Percentiles rank a stretch among this genome's conserved stretches.
These are phyloP conservation scores for Primulina tabacum DNA, from an alignment of 257 asterid species.

Conservation along the genomic window DNA sequence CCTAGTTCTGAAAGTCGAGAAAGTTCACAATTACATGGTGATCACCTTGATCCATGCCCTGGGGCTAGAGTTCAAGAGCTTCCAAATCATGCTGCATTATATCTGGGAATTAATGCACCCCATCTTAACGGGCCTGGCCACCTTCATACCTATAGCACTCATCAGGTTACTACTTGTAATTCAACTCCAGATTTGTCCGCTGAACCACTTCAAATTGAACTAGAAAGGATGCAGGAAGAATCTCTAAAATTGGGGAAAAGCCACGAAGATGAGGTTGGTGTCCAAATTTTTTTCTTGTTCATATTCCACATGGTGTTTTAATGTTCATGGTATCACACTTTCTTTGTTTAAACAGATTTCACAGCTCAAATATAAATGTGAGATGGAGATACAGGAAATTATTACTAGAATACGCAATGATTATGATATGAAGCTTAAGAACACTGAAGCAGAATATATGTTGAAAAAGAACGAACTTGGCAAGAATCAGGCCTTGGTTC, in stretches of 20 bases:
- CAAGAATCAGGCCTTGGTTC: conserved; percentile 35
- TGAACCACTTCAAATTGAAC: conserved; percentile 36
- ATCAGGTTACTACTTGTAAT: conserved; percentile 30
- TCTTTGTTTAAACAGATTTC: conserved; percentile 39
- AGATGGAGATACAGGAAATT: conserved; percentile 56
- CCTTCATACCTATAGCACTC: conserved; percentile 23
- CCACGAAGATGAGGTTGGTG: conserved; percentile 42
- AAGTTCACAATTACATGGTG: conserved; percentile 26
- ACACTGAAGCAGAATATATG: conserved; percentile 38
- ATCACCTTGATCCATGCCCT: conserved; percentile 24
- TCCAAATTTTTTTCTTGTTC: conserved; percentile 24
- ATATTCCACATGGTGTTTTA: conserved; percentile 16
- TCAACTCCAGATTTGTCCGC: conserved; percentile 13
- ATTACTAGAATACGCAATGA: conserved; percentile 41
- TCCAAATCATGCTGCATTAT: conserved; percentile 23
- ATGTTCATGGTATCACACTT: conserved; percentile 13
- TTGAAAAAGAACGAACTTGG: conserved; percentile 37
- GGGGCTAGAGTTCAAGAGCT: conserved; percentile 15
- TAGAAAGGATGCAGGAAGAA: conserved; percentile 34
- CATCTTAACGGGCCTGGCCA: conserved; percentile 21
- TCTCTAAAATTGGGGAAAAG: conserved; percentile 30
- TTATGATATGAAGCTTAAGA: conserved; percentile 47
- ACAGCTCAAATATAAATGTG: conserved; percentile 46
- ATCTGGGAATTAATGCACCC: conserved; percentile 28
- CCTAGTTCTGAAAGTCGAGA: conserved; percentile 31